Percentiles rank a stretch among this genome's conserved stretches.
phyloP scores from a whole-genome alignment of 495 filamentous ascomycete genomes.

The Pseudoneurospora amorphoporcata region DNA sequence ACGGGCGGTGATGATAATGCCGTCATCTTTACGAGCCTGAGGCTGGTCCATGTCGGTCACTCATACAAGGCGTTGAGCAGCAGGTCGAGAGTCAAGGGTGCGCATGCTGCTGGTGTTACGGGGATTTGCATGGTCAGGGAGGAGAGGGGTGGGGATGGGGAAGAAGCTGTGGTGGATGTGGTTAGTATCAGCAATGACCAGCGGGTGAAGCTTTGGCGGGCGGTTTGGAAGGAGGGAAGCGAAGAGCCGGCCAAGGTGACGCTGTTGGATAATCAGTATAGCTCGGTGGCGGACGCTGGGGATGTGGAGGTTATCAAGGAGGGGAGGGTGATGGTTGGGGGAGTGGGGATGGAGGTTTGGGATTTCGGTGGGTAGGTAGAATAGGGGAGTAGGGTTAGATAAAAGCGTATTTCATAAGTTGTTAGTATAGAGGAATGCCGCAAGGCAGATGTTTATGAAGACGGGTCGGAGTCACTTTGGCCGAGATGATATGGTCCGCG shows the following conservation, averaged over 20 bases:
- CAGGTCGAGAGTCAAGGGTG: constrained; percentile 52
- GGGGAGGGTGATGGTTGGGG: constrained; percentile 18
- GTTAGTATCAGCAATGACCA: constrained; percentile 72
- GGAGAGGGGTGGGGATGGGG: neutral
- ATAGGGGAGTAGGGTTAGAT: neutral
- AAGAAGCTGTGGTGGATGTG: constrained; percentile 17
- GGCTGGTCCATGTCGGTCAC: neutral
- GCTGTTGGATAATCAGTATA: constrained; percentile 43
- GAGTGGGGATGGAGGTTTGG: constrained; percentile 20
- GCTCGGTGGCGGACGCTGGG: constrained; percentile 52
- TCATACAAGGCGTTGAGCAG: constrained; percentile 25
- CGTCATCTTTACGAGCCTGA: constrained; percentile 46
- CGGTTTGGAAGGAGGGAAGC: neutral
- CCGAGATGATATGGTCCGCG: neutral
- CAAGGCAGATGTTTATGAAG: neutral
- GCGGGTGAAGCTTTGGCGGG: constrained; percentile 63
- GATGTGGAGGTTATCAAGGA: constrained; percentile 15
- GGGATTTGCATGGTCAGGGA: constrained; percentile 42
- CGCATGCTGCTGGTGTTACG: constrained; percentile 75
- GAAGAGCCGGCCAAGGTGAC: constrained; percentile 23
- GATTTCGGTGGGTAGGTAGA: neutral
- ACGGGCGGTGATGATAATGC: constrained; percentile 82
- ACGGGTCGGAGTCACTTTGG: neutral
- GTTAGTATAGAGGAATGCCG: neutral
- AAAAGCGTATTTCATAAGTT: neutral